Conservation (phyloP, 83 land plant genomes). For the Isoetes engelmannii region DNA sequence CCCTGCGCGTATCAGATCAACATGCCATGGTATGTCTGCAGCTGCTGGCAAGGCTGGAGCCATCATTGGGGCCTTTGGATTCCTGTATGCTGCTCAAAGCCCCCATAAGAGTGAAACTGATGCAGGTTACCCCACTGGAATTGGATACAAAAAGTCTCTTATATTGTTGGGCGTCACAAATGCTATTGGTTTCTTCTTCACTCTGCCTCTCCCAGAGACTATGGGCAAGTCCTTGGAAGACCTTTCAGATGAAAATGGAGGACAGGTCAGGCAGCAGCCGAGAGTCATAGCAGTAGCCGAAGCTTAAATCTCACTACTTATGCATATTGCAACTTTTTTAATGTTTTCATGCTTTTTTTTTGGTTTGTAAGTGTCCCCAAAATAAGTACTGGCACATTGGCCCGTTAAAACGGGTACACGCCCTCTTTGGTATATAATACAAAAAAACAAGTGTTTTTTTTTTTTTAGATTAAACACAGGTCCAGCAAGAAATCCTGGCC, state of each 20-base stretch:
- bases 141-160: conserved; percentile 12
- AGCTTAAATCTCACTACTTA: no score
- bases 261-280: conserved; percentile 1
- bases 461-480: no score
- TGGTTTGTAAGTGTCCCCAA: no score
- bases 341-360: no score
- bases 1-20: conserved; percentile 16
- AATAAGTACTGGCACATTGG: no score
- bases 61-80: conserved; percentile 19
- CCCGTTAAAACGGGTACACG: no score
- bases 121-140: conserved; percentile 10
- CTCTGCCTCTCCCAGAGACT: conserved; percentile 17
- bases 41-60: conserved; percentile 21
- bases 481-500: no score
- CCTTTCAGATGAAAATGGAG: conserved; percentile 12
- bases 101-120: no score
- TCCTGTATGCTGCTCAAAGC: conserved; percentile 23
- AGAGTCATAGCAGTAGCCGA: no score
- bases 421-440: no score
- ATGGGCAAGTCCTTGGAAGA: conserved; percentile 15
- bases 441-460: no score
- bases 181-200: conserved; percentile 14
- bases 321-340: no score
- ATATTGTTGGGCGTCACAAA: conserved; percentile 14
- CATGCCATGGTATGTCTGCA: conserved; percentile 16